Conservation (phyloP, 2,329 filamentous ascomycete genomes). For the Colletotrichum somersetense region DNA sequence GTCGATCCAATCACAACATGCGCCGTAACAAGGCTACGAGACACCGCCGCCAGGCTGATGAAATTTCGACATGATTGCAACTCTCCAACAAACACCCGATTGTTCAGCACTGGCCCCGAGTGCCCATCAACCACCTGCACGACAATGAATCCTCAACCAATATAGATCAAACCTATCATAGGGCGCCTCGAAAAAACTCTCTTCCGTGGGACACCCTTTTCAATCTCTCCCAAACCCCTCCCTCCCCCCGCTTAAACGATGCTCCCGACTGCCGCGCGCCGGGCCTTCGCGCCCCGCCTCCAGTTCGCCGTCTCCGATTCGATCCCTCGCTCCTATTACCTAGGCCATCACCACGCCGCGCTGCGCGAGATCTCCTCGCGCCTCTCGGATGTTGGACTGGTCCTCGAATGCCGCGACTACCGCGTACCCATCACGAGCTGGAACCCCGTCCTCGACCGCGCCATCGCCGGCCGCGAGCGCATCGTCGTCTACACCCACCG, state of each 20-base stretch:
- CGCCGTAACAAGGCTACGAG: conserved; percentile 28
- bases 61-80: conserved; percentile 22
- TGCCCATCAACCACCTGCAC: neutral
- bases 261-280: conserved; percentile 42
- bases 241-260: conserved; percentile 16
- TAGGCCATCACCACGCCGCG: conserved; percentile 90
- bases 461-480: conserved; percentile 78
- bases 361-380: conserved; percentile 85
- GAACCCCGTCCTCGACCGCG: conserved; percentile 89
- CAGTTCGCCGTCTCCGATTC: conserved; percentile 78
- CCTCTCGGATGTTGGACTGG: conserved; percentile 84
- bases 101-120: neutral
- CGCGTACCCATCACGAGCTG: conserved; percentile 89
- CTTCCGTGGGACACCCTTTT: neutral
- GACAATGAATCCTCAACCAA: conserved; percentile 9
- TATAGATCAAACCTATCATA: conserved; percentile 14
- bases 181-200: conserved; percentile 2
- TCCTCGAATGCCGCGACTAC: conserved; percentile 96
- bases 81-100: neutral
- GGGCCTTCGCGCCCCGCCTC: conserved; percentile 77
- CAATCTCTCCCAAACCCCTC: neutral
- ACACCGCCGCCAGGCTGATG: conserved; percentile 29
- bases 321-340: conserved; percentile 90
- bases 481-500: conserved; percentile 92
- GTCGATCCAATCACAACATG: conserved; percentile 19